Conservation (phyloP, 169 alveolate species). For the Cryptosporidium felis region DNA sequence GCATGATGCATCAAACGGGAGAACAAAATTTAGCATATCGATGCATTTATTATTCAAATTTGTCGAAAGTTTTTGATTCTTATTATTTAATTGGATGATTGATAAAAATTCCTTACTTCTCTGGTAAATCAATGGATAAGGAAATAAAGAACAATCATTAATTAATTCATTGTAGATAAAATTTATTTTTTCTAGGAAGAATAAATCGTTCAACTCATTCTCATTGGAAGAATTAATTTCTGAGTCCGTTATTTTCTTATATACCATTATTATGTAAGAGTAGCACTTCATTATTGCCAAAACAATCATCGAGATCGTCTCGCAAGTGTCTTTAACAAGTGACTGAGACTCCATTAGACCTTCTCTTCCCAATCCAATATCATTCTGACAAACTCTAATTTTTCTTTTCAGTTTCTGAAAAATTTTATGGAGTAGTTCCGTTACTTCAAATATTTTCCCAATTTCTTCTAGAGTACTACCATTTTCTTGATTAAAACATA, state of each 20-base stretch:
- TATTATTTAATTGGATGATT: conserved; percentile 37
- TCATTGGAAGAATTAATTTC: background rate
- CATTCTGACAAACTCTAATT: background rate
- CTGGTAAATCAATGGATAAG: conserved; percentile 14
- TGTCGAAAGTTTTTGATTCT: background rate
- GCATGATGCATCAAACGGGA: conserved; percentile 74
- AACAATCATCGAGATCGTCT: conserved; percentile 50
- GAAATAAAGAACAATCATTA: background rate
- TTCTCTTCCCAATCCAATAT: background rate
- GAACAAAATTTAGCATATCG: conserved; percentile 7
- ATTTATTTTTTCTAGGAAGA: conserved; percentile 27
- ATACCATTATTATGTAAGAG: conserved; percentile 4
- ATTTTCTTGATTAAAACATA: too few species aligned
- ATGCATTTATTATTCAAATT: background rate
- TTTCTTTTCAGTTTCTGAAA: background rate
- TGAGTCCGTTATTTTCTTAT: background rate
- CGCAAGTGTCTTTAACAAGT: background rate
- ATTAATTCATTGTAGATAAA: conserved; percentile 8
- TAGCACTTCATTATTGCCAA: conserved; percentile 16
- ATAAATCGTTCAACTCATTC: background rate
- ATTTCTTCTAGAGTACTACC: background rate
- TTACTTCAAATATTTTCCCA: background rate
- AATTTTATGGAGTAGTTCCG: background rate
- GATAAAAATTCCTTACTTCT: conserved; percentile 47
- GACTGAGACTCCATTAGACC: background rate